Conservation (phyloP, 140 eudicot species). For the Flaveria floridana region DNA sequence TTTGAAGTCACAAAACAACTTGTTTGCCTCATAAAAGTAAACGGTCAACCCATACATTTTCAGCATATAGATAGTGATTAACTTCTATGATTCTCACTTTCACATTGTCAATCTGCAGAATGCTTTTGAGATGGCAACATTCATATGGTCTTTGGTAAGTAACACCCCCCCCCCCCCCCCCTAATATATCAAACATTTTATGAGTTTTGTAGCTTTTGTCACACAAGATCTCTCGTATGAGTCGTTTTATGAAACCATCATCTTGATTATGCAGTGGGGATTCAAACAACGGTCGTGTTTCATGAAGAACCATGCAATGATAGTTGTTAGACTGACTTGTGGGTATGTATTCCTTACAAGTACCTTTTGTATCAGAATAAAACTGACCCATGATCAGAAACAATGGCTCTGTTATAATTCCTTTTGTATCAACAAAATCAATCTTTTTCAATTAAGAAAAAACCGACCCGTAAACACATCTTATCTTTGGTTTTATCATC, state of each 20-base stretch:
- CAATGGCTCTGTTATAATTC: background rate
- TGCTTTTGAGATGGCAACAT: slow-evolving; percentile 98
- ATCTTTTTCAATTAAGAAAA: background rate
- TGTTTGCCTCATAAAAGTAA: slow-evolving; percentile 20
- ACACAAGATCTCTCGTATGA: background rate
- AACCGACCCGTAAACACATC: background rate
- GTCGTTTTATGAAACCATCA: background rate
- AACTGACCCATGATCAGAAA: background rate
- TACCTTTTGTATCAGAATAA: background rate
- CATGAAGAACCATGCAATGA: slow-evolving; percentile 90
- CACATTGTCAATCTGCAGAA: slow-evolving; percentile 55
- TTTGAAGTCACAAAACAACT: slow-evolving; percentile 16
- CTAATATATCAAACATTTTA: background rate
- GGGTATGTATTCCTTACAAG: slow-evolving; percentile 53
- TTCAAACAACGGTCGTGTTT: slow-evolving; percentile 75
- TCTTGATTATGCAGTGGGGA: slow-evolving; percentile 76
- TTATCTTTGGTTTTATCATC: background rate
- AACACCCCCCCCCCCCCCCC: background rate
- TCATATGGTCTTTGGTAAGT: slow-evolving; percentile 96
- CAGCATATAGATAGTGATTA: background rate
- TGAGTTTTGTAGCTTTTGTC: background rate
- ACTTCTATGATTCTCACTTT: slow-evolving; percentile 3
- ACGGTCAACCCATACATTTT: background rate
- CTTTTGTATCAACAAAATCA: slow-evolving; percentile 4
- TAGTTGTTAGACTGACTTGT: slow-evolving; percentile 62